phyloP scores from a whole-genome alignment of 139 green algal genomes.

The Chlorokybus atmophyticus region DNA sequence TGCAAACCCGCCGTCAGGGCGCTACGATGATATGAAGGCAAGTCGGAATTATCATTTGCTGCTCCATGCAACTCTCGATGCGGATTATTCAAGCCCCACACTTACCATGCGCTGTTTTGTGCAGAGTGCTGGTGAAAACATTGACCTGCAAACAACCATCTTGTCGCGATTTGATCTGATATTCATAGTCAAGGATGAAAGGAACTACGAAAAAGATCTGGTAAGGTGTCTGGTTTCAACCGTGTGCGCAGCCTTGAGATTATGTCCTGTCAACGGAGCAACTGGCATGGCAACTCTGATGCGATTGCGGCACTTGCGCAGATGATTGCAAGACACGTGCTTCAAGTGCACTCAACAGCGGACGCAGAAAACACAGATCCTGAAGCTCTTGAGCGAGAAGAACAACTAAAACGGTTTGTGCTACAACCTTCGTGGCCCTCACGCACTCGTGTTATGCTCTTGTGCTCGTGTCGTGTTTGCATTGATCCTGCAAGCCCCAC shows the following conservation, averaged over 20 bases:
- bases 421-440: background rate
- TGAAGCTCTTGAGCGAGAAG: constrained; percentile 24
- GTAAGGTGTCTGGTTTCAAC: background rate
- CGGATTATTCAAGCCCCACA: background rate
- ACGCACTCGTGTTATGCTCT: background rate
- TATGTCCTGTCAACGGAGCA: background rate
- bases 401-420: constrained; percentile 32
- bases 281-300: background rate
- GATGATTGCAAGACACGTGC: constrained; percentile 49
- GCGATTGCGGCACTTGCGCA: background rate
- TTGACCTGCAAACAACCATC: constrained; percentile 97
- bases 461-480: background rate
- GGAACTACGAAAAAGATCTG: constrained; percentile 30
- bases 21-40: constrained; percentile 40
- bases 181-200: constrained; percentile 95
- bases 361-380: constrained; percentile 18
- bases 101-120: background rate
- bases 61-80: background rate
- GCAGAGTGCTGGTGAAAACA: constrained; percentile 72
- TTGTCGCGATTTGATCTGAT: constrained; percentile 98
- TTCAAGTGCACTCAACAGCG: constrained; percentile 31
- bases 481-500: background rate
- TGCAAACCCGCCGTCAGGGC: constrained; percentile 68
- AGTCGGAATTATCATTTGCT: background rate
- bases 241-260: background rate